Conservation (phyloP, 441 rosid genomes). For the Euphorbia schlechtendalii region DNA sequence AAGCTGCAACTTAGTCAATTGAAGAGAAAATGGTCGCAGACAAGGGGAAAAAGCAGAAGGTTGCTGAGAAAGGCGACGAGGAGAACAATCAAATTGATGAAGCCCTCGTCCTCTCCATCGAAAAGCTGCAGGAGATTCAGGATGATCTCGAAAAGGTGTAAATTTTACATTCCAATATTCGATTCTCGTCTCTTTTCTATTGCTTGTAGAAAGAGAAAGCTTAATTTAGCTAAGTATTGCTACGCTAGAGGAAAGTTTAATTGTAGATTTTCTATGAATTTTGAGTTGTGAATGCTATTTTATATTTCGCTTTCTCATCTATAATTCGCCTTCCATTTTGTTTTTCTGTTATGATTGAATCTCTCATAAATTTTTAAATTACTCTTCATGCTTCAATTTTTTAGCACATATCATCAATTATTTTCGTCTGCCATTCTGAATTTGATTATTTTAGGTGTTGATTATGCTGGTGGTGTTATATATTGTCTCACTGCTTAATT, state of each 20-base stretch:
- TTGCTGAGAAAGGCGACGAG: constrained; percentile 51
- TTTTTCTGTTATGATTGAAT: background rate
- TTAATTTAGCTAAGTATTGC: background rate
- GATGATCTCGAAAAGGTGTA: constrained; percentile 91
- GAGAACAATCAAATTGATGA: constrained; percentile 67
- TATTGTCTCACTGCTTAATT: background rate
- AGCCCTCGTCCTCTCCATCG: constrained; percentile 79
- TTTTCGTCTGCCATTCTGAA: background rate
- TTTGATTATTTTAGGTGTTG: background rate
- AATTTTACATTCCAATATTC: background rate
- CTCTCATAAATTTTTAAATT: background rate
- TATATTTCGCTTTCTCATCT: background rate
- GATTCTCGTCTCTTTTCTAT: background rate
- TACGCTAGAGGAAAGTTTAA: background rate
- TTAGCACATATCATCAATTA: background rate
- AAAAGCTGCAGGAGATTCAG: constrained; percentile 93
- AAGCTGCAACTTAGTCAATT: constrained; percentile 6
- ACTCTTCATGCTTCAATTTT: background rate
- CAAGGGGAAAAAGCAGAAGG: constrained; percentile 76
- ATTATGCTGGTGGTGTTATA: background rate
- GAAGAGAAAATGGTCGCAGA: constrained; percentile 54
- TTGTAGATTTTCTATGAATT: background rate
- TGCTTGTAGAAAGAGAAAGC: background rate
- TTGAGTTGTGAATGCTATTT: background rate
- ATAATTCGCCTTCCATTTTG: too few relatives aligned